Evolutionary conservation across 2,329 filamentous ascomycete genomes (phyloP).

Genomic region (Xylariaceae sp.): DNA sequence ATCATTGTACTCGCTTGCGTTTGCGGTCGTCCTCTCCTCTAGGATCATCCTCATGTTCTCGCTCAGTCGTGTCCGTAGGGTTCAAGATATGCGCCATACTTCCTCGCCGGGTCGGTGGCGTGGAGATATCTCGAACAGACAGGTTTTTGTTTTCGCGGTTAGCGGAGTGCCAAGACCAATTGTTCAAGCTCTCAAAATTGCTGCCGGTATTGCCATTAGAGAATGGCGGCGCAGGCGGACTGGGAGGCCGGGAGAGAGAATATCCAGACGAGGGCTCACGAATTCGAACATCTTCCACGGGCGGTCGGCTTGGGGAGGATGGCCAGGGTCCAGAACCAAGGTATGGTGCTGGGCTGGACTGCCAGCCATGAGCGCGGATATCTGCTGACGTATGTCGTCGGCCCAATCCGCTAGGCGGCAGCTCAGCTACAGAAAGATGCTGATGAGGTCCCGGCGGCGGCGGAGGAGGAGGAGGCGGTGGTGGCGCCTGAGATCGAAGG

Average conservation of each 20-base stretch:
- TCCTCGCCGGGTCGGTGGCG: conserved; percentile 51
- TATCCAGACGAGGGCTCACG: conserved; percentile 54
- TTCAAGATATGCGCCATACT: conserved; percentile 62
- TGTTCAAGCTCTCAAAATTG: conserved; percentile 42
- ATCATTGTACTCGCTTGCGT: conserved; percentile 52
- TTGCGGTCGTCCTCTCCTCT: conserved; percentile 56
- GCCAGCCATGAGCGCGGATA: conserved; percentile 83
- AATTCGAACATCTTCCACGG: conserved; percentile 50
- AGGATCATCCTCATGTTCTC: conserved; percentile 51
- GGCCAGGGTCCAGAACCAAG: conserved; percentile 60
- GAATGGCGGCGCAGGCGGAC: conserved; percentile 48
- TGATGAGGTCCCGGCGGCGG: conserved; percentile 59
- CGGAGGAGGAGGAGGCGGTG: conserved; percentile 53
- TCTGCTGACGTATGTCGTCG: conserved; percentile 93
- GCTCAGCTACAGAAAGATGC: conserved; percentile 52
- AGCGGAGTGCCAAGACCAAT: conserved; percentile 52
- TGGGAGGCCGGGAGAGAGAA: conserved; percentile 49
- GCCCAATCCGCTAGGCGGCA: conserved; percentile 63
- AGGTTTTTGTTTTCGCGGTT: conserved; percentile 48
- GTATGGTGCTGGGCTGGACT: conserved; percentile 50
- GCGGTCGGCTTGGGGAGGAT: conserved; percentile 47
- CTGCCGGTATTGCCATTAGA: conserved; percentile 46
- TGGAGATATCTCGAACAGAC: conserved; percentile 49
- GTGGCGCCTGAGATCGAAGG: conserved; percentile 59
- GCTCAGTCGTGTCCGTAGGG: conserved; percentile 51